Base-by-base conservation (phyloP, 768 basidiomycete genomes). In the Clathrus columnatus region DNA sequence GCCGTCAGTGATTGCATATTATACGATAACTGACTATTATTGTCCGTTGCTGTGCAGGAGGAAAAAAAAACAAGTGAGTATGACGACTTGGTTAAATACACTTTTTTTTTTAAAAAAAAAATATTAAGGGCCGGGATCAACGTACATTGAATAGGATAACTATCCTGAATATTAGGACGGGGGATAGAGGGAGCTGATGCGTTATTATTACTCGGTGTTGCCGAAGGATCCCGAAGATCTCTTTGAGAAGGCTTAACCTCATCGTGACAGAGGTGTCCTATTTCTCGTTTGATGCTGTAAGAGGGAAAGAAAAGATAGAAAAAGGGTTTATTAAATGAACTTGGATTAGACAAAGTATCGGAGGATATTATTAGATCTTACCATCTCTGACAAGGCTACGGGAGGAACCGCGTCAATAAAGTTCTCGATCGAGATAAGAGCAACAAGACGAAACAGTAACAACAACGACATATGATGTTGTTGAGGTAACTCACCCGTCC, bases 261-360 rank as follows among this genome's bases (percentile, higher is more conserved):
- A 67, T 95, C 94, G 62, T 91, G 87, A 64, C 93, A 96, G 14
- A 95, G 75, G 71, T 96, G 91, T 0, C 91, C 90, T 58, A 97
- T 97, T 69, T 97, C 94, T 36, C 95, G 83, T 69, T 97, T 97
- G 63, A 97, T 91, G 64, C 93, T 94, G 62, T 48, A n/a, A 27
- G 24, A 51, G 20, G 49, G 32, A 51, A 32, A 51, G 44, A 44
- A 42, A 50, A 59, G 61, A 51, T 59, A 50, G 48, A 52, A 16
- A 32, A 49, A 30, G 45, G 32, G 32, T 28, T 32, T 51, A 41
- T 10, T 41, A 42, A 41, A 36, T n/a, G n/a, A n/a, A n/a, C n/a
- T n/a, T n/a, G n/a, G n/a, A 26, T 27, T 54, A 54, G 24, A 21
- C 49, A 17, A 43, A 50, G 50, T 20, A 51, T 14, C 8, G 23